A percentile compares a stretch with the other conserved stretches of the same genome.
Conservation (phyloP, 192 early-diverging fungal genomes). For the Coemansia sp. region DNA sequence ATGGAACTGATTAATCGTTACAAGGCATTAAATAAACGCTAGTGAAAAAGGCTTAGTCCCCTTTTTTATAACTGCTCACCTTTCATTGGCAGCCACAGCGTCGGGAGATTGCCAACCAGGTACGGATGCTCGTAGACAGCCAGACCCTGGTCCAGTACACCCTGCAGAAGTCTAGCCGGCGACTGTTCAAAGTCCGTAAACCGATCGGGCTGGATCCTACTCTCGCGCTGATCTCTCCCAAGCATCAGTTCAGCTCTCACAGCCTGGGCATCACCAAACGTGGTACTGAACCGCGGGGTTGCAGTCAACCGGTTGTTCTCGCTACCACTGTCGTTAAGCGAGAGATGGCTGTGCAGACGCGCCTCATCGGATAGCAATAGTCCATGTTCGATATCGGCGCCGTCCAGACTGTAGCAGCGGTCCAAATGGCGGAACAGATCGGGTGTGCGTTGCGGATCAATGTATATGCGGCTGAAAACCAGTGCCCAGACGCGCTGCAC, state of each 20-base stretch:
- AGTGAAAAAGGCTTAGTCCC: too few species aligned
- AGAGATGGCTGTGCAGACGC: constrained; percentile 6
- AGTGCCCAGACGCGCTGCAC: constrained; percentile 5
- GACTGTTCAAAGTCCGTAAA: constrained; percentile 76
- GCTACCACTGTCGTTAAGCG: neutral
- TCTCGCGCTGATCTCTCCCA: constrained; percentile 62
- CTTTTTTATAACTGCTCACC: too few species aligned
- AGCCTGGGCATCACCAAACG: constrained; percentile 19
- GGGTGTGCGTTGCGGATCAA: constrained; percentile 37
- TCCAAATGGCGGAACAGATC: constrained; percentile 35
- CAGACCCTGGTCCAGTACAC: constrained; percentile 72
- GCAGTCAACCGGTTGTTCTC: neutral
- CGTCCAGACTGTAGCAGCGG: constrained; percentile 37
- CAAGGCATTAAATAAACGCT: too few species aligned
- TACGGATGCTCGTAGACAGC: constrained; percentile 67
- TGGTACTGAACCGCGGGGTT: constrained; percentile 39
- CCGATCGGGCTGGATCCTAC: constrained; percentile 59
- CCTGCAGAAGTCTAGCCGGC: constrained; percentile 66
- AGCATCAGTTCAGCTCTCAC: constrained; percentile 49
- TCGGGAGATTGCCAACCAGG: constrained; percentile 63
- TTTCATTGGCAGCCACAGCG: constrained; percentile 69
- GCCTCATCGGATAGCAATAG: neutral
- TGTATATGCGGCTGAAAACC: constrained; percentile 48
- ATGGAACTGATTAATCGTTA: too few species aligned
- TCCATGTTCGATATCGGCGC: neutral